Evolutionary conservation across 2,329 filamentous ascomycete species (phyloP).

Genomic region (Chaetomiaceae sp.): DNA sequence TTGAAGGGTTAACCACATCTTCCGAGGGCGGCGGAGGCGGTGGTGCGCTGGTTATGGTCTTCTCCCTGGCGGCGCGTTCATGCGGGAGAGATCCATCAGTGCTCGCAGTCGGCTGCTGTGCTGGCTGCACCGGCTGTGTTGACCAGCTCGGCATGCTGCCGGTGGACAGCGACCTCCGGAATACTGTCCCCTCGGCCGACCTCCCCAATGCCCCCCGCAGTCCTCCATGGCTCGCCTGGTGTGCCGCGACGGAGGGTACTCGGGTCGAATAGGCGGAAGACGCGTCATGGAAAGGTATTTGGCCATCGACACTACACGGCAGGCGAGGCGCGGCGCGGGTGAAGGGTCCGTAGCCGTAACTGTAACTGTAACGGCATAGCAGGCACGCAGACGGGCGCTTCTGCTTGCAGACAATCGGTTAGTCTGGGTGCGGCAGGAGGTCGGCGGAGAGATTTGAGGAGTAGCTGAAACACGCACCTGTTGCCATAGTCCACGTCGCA

Average conservation of each 20-base stretch:
- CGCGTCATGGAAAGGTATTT: not conserved
- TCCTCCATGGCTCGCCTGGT: not conserved
- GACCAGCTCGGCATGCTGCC: constrained; percentile 7
- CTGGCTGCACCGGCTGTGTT: not conserved
- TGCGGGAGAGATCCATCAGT: constrained; percentile 13
- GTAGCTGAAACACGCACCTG: constrained; percentile 34
- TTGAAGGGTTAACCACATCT: no score
- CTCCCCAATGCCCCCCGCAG: not conserved
- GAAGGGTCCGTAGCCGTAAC: constrained; percentile 14
- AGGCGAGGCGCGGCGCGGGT: constrained; percentile 8
- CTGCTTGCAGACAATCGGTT: constrained; percentile 15
- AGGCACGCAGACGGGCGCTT: constrained; percentile 22
- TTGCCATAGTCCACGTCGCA: constrained; percentile 37
- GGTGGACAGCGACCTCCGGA: not conserved
- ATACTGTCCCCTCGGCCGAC: not conserved
- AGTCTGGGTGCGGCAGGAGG: not conserved
- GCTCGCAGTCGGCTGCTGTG: not conserved
- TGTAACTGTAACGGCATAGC: constrained; percentile 21
- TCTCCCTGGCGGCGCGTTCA: constrained; percentile 15
- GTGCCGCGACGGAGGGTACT: not conserved
- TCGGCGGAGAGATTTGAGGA: not conserved
- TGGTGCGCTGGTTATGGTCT: not conserved
- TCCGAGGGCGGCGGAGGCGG: not conserved
- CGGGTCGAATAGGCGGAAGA: not conserved
- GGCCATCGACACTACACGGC: not conserved